phyloP scores from a whole-genome alignment of 257 asterid species.

The Nyctanthes arbortristis region DNA sequence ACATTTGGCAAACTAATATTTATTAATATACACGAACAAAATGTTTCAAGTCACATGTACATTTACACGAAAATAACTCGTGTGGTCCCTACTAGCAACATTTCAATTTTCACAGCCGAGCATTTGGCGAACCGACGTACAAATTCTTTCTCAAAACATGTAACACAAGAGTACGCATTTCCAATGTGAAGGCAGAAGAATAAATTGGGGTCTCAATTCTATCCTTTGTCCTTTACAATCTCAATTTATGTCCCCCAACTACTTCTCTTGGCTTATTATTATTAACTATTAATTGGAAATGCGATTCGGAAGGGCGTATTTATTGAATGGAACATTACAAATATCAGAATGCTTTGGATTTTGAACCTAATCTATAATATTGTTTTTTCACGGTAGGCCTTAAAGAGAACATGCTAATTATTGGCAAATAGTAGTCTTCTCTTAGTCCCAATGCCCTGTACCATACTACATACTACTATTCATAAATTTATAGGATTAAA shows the following conservation, averaged over 20 bases:
- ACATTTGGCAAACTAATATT: too few relatives aligned
- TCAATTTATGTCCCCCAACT: constrained; percentile 30
- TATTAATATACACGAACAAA: too few relatives aligned
- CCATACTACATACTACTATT: too few relatives aligned
- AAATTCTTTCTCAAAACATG: too few relatives aligned
- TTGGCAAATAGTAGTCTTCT: background rate
- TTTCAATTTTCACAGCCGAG: too few relatives aligned
- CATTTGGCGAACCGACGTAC: too few relatives aligned
- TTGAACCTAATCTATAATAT: background rate
- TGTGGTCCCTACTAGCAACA: too few relatives aligned
- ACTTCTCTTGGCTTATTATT: constrained; percentile 31
- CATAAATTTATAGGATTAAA: too few relatives aligned
- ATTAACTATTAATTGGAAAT: background rate
- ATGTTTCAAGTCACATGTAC: too few relatives aligned
- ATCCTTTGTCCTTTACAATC: constrained; percentile 17
- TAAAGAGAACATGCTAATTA: background rate
- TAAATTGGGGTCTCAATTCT: background rate
- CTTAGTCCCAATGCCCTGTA: too few relatives aligned
- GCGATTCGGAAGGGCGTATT: constrained; percentile 9
- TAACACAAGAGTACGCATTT: too few relatives aligned
- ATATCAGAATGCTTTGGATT: constrained; percentile 12
- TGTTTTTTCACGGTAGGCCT: background rate
- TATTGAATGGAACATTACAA: constrained; percentile 30
- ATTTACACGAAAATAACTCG: too few relatives aligned
- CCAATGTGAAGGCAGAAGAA: background rate